Conservation (phyloP, 1,284 basidiomycete genomes). For the Cutaneotrichosporon curvatum region DNA sequence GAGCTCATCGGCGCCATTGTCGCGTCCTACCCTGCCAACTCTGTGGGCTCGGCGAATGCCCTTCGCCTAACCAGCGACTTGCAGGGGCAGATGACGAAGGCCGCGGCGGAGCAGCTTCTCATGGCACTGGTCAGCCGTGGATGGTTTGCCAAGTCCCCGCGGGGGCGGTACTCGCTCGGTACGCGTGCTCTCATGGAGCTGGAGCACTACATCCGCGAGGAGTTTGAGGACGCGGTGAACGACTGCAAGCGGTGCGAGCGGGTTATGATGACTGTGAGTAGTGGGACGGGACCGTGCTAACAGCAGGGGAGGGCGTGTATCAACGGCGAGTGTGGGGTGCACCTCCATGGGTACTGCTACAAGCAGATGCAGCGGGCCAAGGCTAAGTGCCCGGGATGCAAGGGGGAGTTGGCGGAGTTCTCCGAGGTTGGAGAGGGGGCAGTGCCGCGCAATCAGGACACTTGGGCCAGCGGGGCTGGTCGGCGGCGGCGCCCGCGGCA, state of each 20-base stretch:
- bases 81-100: constrained; percentile 19
- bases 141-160: constrained; percentile 39
- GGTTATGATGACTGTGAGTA: constrained; percentile 32
- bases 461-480: constrained; percentile 13
- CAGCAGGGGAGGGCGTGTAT: constrained; percentile 31
- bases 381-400: neutral
- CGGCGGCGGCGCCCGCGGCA: constrained; percentile 11
- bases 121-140: constrained; percentile 32
- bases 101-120: constrained; percentile 29
- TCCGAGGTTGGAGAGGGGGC: constrained; percentile 35
- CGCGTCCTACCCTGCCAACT: constrained; percentile 39
- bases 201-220: constrained; percentile 32
- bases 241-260: constrained; percentile 32
- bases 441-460: constrained; percentile 27
- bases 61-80: constrained; percentile 19
- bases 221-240: constrained; percentile 30
- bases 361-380: constrained; percentile 12
- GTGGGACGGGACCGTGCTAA: neutral
- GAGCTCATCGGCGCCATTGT: constrained; percentile 36
- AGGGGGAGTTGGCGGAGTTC: constrained; percentile 15
- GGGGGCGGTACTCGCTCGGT: constrained; percentile 36
- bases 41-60: constrained; percentile 32
- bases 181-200: constrained; percentile 38
- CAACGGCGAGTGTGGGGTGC: constrained; percentile 26
- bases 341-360: constrained; percentile 38